Base-by-base conservation (phyloP, 176 grass and related monocot genomes). In the Urochloa ruziziensis region DNA sequence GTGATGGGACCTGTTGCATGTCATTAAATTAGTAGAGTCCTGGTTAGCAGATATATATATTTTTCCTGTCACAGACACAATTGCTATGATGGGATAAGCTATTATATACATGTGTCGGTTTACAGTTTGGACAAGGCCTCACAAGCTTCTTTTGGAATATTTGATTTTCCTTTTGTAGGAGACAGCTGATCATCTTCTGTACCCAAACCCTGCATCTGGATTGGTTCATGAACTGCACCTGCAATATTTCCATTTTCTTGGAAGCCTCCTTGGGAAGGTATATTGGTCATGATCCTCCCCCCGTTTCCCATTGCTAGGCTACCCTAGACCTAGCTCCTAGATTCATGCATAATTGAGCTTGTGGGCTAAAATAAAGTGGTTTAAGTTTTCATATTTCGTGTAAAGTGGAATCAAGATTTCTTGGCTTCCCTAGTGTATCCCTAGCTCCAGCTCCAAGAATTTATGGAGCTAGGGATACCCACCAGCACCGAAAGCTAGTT, bases 251-350 rank as follows among this genome's bases (percentile, higher is more conserved):
- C 76, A 87, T 85, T 99, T 96, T 87, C 96, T 99, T 90, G 96
- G 96, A 73, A 85, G 83, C 84, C 96, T 99, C 74, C 91, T 99
- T 8, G 96, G 91, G 10, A 99, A 99, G 96, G 96, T 99, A 91
- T 56, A 86, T 82, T 81, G 19, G 57, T 79, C 9, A 17, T 65
- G 25, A 64, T n/a, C n/a, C n/a, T n/a, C n/a, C 61, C 52, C 24
- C 11, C 53, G 65, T 75, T 84, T 34, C 16, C 37, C 4, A 54
- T 58, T 78, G 35, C 36, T 71, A 35, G 65, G 43, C 30, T 48
- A 9, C 7, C 19, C 43, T 23, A n/a, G 52, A 57, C 37, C 28
- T 88, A 28, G 39, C 33, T 30, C 69, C 43, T 32, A 72, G 43
- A 51, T 32, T 51, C 8, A 4, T 73, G 6, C 27, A 51, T 17